phyloP scores from a whole-genome alignment of 495 filamentous ascomycete genomes.

The Achaetomiella virescens region DNA sequence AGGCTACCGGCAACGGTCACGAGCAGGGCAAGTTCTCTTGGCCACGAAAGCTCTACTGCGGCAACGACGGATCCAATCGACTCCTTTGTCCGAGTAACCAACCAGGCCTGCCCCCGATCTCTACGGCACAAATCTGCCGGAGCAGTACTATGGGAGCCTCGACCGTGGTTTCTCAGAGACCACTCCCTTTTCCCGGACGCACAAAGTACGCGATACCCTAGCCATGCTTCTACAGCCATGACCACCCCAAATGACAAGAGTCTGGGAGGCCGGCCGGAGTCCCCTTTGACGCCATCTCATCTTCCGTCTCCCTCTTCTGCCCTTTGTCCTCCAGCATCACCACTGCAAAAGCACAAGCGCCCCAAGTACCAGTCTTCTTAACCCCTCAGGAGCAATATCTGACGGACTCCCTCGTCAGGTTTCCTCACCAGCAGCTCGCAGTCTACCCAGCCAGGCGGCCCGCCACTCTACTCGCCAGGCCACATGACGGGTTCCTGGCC shows the following conservation, averaged over 20 bases:
- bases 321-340: constrained; percentile 47
- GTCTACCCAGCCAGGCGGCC: constrained; percentile 39
- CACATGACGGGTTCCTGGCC: constrained; percentile 45
- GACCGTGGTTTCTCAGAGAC: constrained; percentile 44
- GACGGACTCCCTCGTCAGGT: constrained; percentile 60
- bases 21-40: no score
- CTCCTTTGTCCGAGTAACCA: not conserved
- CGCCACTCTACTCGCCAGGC: constrained; percentile 43
- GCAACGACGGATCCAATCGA: not conserved
- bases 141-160: constrained; percentile 10
- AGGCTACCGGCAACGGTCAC: no score
- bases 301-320: constrained; percentile 21
- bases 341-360: constrained; percentile 48
- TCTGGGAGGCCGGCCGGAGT: constrained; percentile 7
- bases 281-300: constrained; percentile 1
- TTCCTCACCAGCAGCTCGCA: constrained; percentile 50
- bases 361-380: constrained; percentile 49
- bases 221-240: constrained; percentile 18
- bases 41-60: no score
- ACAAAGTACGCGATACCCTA: constrained; percentile 38
- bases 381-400: constrained; percentile 38
- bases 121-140: not conserved
- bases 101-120: not conserved
- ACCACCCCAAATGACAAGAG: constrained; percentile 10
- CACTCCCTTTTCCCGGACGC: constrained; percentile 49